Conservation (phyloP, 179 eudicot species). For the Camellia oleifera region DNA sequence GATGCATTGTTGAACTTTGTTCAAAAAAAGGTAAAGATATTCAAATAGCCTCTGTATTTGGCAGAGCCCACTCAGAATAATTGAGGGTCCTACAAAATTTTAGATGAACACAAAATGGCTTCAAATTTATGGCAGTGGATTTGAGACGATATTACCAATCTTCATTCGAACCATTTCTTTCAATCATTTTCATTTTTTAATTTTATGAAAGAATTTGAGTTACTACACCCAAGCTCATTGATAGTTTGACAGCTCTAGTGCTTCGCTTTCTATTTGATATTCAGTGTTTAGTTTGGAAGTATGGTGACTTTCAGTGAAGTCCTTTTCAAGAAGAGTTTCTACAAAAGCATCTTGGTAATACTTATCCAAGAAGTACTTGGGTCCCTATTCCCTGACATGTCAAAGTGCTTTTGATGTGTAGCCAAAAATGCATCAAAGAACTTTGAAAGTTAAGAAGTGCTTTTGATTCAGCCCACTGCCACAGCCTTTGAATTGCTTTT, state of each 20-base stretch:
- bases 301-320: background rate
- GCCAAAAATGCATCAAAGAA: background rate
- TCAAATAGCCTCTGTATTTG: background rate
- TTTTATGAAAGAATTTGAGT: background rate
- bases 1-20: background rate
- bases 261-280: background rate
- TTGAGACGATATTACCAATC: background rate
- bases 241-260: background rate
- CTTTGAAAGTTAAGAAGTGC: background rate
- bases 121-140: conserved; percentile 1
- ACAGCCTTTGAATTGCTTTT: background rate
- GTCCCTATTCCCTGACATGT: background rate
- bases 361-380: background rate
- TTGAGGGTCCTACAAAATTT: background rate
- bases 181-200: background rate
- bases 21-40: too few species aligned
- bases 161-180: background rate
- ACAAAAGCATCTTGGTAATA: background rate
- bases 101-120: background rate
- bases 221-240: conserved; percentile 3
- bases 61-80: background rate
- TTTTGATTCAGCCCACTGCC: background rate
- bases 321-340: background rate
- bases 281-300: background rate
- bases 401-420: background rate